Evolutionary conservation across 208 protist genomes (phyloP).

Genomic region (Angomonas ambiguus): DNA sequence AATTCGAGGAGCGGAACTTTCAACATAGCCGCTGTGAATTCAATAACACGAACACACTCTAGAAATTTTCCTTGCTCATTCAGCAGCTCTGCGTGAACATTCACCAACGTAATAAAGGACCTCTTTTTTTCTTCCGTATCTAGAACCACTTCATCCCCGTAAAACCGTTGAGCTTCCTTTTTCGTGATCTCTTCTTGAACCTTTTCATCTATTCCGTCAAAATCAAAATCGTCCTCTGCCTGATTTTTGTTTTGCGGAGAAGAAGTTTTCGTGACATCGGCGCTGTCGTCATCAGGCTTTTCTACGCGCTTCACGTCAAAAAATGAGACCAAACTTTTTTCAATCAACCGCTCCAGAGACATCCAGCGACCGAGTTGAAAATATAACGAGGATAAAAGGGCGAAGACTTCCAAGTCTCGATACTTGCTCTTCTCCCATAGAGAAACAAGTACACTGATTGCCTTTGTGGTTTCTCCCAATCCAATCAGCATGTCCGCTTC

Average conservation of each 20-base stretch:
- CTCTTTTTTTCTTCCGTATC: neutral
- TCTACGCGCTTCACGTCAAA: constrained; percentile 30
- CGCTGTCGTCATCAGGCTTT: neutral
- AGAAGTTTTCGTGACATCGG: neutral
- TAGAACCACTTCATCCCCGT: neutral
- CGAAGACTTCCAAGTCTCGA: constrained; percentile 87
- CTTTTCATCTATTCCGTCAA: constrained; percentile 5
- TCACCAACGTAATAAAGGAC: constrained; percentile 84
- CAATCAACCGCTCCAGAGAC: constrained; percentile 74
- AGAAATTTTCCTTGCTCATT: constrained; percentile 77
- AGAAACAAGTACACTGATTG: constrained; percentile 55
- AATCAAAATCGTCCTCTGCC: constrained; percentile 24
- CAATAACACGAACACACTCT: constrained; percentile 67
- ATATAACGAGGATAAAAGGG: constrained; percentile 77
- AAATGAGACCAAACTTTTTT: constrained; percentile 68
- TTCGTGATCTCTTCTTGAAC: neutral
- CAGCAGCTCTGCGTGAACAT: constrained; percentile 83
- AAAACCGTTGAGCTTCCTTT: neutral
- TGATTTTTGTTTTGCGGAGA: neutral
- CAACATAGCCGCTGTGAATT: constrained; percentile 61
- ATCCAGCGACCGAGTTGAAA: constrained; percentile 86
- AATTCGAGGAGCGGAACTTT: constrained; percentile 66
- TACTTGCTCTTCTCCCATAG: constrained; percentile 78
- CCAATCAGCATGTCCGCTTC: constrained; percentile 82
- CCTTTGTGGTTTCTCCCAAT: constrained; percentile 72